Evolutionary conservation across 345 rosid genomes (phyloP), one percentile per base, ranked within the genome.

Genomic region (Psidium friedrichsthalianum): DNA sequence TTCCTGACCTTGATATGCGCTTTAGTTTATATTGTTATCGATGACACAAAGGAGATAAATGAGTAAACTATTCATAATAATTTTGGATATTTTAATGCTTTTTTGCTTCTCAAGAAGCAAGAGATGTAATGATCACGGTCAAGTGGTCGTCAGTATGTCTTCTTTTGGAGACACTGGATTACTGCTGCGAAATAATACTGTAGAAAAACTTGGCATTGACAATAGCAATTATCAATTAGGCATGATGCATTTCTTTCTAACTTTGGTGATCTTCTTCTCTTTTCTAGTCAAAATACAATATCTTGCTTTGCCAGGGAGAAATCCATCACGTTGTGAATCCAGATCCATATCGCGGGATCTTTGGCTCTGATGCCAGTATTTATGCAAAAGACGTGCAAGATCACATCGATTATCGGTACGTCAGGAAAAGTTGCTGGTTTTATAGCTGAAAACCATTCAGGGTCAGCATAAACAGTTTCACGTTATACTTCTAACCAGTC

Each of bases 371-470:
- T 92, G 92, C 93, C 54, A 87, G 90, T 87, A 85, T 85, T n/a
- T 96, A 97, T 89, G 98, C 98, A 82, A 90, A 90, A 89, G 99
- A 95, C 88, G 95, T 95, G 59, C 93, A 97, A 90, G 99, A 97
- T 87, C 98, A 97, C 89, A 94, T 96, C 32, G 97, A 92, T 83
- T 97, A 90, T 84, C n/a, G 99, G 99, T 76, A 95, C 95, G 87
- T 93, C 95, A 14, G 99, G 99, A 80, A 94, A 87, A 89, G 97
- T 94, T 74, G 99, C 97, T 88, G 99, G 99, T 58, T 97, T 97
- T 86, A 94, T 96, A 42, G 94, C 98, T 52, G 98, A 96, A 96
- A 91, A 97, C 99, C 83, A 91, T 97, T 88, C 99, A 97, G 99
- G 99, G 98, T 95, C 82, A 40, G 83, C 80, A 85, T n/a, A 47